A percentile compares a stretch with the other conserved stretches of the same genome.
phyloP scores from a whole-genome alignment of 1,284 basidiomycete genomes.

The Schizophyllum amplum region DNA sequence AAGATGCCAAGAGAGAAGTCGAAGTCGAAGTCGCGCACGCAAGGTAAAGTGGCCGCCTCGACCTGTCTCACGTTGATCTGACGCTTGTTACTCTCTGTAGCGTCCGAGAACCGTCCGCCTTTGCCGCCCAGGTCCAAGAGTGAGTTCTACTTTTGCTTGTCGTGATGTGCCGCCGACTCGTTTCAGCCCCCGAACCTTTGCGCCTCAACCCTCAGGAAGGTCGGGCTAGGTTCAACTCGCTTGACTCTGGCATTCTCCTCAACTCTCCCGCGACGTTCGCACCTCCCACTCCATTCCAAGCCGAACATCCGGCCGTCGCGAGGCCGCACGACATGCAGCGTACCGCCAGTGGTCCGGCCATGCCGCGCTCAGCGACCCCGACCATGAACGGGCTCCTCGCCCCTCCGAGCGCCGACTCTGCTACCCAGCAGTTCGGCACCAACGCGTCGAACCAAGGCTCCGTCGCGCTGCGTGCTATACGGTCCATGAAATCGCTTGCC shows the following conservation, averaged over 20 bases:
- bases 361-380: conserved; percentile 29
- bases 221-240: conserved; percentile 53
- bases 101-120: conserved; percentile 19
- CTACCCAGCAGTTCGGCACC: conserved; percentile 6
- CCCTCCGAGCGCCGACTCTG: conserved; percentile 17
- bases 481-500: conserved; percentile 63
- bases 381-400: conserved; percentile 31
- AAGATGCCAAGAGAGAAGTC: conserved; percentile 31
- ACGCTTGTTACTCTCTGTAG: conserved; percentile 10
- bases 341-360: conserved; percentile 11
- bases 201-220: conserved; percentile 23
- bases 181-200: conserved; percentile 39
- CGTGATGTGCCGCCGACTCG: too few species aligned
- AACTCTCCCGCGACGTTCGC: conserved; percentile 16
- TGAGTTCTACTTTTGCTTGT: too few species aligned
- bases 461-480: conserved; percentile 70
- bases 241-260: conserved; percentile 53
- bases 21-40: conserved; percentile 27
- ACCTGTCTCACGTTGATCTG: conserved; percentile 5
- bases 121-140: conserved; percentile 27
- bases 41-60: conserved; percentile 30
- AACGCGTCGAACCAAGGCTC: conserved; percentile 34
- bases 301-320: conserved; percentile 1
- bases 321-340: conserved; percentile 1
- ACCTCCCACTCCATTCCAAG: background rate